Evolutionary conservation across 768 basidiomycete species (phyloP).

Genomic region (Collybiopsis confluens): DNA sequence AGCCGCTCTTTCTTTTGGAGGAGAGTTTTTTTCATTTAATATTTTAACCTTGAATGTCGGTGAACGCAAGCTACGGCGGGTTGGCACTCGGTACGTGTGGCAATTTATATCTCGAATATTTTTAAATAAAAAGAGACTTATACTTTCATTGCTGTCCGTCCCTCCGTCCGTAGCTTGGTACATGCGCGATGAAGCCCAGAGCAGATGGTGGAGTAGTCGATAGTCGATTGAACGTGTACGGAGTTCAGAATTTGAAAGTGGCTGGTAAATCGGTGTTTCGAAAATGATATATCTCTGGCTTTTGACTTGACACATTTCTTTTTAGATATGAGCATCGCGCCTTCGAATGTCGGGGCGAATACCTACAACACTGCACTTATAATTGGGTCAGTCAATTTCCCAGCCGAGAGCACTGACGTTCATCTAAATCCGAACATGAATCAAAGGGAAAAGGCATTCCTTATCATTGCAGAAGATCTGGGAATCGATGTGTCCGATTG

Average conservation of each 20-base stretch:
- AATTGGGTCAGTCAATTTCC: slow-evolving; percentile 23
- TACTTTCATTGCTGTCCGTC: no score
- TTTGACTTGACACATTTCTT: slow-evolving; percentile 19
- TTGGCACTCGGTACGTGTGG: slow-evolving; percentile 22
- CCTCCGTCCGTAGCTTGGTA: slow-evolving; percentile 34
- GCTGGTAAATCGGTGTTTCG: slow-evolving; percentile 34
- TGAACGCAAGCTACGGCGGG: slow-evolving; percentile 18
- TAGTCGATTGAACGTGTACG: slow-evolving; percentile 39
- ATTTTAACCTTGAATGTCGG: not conserved
- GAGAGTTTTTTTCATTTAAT: not conserved
- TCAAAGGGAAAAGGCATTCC: slow-evolving; percentile 35
- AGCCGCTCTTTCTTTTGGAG: no score
- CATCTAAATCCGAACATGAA: slow-evolving; percentile 8
- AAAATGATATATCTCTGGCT: no score
- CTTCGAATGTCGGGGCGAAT: slow-evolving; percentile 20
- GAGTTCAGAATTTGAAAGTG: slow-evolving; percentile 39
- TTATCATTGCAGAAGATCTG: slow-evolving; percentile 39
- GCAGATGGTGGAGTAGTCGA: slow-evolving; percentile 44
- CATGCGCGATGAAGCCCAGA: slow-evolving; percentile 47
- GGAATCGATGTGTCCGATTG: slow-evolving; percentile 17
- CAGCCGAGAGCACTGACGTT: slow-evolving; percentile 11
- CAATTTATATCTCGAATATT: not conserved
- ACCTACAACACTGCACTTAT: slow-evolving; percentile 40
- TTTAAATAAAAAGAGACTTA: not conserved
- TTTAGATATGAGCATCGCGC: slow-evolving; percentile 4